Base-by-base conservation (phyloP, 306 rosid species). In the Clitoria ternatea region DNA sequence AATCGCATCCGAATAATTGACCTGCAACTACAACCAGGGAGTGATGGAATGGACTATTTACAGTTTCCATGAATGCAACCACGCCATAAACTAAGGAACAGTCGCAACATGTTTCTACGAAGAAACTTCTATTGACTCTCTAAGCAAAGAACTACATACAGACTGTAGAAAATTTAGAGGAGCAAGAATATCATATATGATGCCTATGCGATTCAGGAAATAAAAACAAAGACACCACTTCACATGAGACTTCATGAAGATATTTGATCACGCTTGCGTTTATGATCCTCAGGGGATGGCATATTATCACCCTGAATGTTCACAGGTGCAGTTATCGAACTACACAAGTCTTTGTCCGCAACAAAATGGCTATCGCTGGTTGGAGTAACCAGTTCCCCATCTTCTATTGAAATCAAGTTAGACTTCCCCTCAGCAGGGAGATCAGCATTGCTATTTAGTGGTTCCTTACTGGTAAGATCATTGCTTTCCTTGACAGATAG, bases 341-440 rank as follows among this genome's bases (percentile, higher is more conserved):
- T 48, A 27, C 69, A 84, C 67, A 73, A 80, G 72, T 81, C 77
- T 70, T 66, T 54, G 71, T 80, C 86, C 67, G 83, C 53, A 26
- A 77, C 73, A 57, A 83, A 61, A 60, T 69, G 75, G 47, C 20
- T 48, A 6, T 61, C 40, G n/a, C 61, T 65, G 59, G 66, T 53
- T 3, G 73, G 67, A 72, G 75, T 80, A 12, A 45, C 74, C 0
- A 20, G 75, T 39, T 72, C 81, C 22, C 32, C 82, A 7, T 81
- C 82, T 11, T 85, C 91, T 40, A 87, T 75, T 48, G 72, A 71
- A 79, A 89, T 83, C 76, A 87, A 85, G 69, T 86, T 55, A n/a
- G 55, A n/a, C 29, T 78, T 82, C 75, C 75, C 74, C 13, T 60
- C 64, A 24, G 17, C 29, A 9, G 78, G 69, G 57, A 76, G 20